Conservation (phyloP, 352 stramenopile genomes). For the Aphanomyces astaci region DNA sequence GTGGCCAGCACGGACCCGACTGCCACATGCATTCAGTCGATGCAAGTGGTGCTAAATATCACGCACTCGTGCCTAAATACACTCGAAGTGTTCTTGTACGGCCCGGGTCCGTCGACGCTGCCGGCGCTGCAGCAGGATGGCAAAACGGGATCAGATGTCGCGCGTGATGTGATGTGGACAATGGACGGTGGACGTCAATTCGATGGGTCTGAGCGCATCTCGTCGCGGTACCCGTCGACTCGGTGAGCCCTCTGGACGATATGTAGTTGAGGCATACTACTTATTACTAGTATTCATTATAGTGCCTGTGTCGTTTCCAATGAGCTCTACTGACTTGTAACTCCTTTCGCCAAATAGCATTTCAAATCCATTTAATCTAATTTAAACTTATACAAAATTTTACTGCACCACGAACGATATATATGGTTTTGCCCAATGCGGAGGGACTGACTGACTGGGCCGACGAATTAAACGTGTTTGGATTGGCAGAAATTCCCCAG, state of each 20-base stretch:
- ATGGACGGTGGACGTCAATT: slow-evolving; percentile 32
- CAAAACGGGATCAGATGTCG: slow-evolving; percentile 34
- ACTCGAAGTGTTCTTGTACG: slow-evolving; percentile 48
- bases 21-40: slow-evolving; percentile 39
- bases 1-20: slow-evolving; percentile 28
- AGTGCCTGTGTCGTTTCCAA: no score
- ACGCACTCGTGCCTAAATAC: slow-evolving; percentile 48
- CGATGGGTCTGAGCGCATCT: slow-evolving; percentile 29
- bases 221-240: slow-evolving; percentile 31
- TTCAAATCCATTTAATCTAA: no score
- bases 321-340: no score
- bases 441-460: no score
- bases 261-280: background rate
- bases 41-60: slow-evolving; percentile 43
- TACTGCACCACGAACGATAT: no score
- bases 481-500: no score
- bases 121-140: slow-evolving; percentile 38
- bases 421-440: no score
- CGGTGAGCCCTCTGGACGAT: slow-evolving; percentile 36
- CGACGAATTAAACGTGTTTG: no score
- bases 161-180: slow-evolving; percentile 37
- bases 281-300: no score
- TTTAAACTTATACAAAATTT: no score
- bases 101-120: slow-evolving; percentile 48
- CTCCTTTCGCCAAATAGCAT: no score